Percentiles rank a stretch among this genome's conserved stretches.
These are phyloP conservation scores for Pochonia chlamydosporia DNA, from an alignment of 2,329 filamentous ascomycete species.

Conservation along the genomic window DNA sequence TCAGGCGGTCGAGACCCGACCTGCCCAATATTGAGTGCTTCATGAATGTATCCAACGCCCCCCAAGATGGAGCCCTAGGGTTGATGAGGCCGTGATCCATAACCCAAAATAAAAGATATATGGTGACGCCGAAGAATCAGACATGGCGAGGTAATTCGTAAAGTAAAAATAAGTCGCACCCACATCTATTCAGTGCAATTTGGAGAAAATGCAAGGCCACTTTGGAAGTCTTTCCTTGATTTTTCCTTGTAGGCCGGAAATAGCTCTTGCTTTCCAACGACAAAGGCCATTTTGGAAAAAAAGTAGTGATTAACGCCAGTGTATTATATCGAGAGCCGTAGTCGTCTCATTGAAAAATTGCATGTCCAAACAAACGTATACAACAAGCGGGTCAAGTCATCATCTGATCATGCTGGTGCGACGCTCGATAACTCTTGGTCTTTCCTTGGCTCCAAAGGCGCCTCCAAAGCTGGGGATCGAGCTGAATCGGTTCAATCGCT, in stretches of 20 bases:
- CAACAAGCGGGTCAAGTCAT: slow-evolving; percentile 5
- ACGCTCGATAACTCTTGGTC: slow-evolving; percentile 32
- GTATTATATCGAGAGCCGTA: too few species aligned
- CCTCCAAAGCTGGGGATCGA: slow-evolving; percentile 49
- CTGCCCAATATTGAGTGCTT: neutral
- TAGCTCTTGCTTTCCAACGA: too few species aligned
- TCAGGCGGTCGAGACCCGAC: neutral
- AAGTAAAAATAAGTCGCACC: neutral
- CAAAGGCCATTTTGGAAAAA: too few species aligned
- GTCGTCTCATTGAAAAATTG: too few species aligned
- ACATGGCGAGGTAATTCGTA: neutral
- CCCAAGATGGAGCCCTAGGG: neutral
- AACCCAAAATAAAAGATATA: neutral
- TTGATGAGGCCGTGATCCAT: neutral
- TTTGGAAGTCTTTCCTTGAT: neutral
- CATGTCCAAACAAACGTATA: neutral
- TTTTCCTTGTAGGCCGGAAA: too few species aligned
- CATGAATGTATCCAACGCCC: slow-evolving; percentile 3
- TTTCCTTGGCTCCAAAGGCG: slow-evolving; percentile 27
- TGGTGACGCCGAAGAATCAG: neutral
- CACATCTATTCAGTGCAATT: neutral
- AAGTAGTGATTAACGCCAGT: too few species aligned
- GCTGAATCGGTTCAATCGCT: slow-evolving; percentile 49
- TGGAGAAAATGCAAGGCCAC: neutral
- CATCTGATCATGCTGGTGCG: slow-evolving; percentile 34